These are phyloP conservation scores for Pythium folliculosum DNA, from an alignment of 352 stramenopile species.

Conservation along the genomic window DNA sequence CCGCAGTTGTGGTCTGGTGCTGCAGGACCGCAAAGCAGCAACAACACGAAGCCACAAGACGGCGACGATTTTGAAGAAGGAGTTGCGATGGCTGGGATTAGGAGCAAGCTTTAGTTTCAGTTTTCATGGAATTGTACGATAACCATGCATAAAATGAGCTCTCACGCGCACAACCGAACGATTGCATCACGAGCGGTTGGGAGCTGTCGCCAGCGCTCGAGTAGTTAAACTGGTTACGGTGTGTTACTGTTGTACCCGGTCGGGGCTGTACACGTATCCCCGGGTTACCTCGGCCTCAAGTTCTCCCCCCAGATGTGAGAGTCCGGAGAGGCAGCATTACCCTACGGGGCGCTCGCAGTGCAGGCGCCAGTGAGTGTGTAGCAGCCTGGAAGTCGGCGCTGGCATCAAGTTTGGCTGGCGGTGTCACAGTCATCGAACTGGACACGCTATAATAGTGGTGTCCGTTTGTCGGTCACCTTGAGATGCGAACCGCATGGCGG, in stretches of 20 bases:
- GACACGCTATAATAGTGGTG: neutral
- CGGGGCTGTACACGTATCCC: conserved; percentile 4
- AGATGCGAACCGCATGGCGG: neutral
- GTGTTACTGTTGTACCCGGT: neutral
- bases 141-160: neutral
- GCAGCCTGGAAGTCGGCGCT: neutral
- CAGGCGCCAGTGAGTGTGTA: neutral
- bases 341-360: neutral
- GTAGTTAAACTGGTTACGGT: conserved; percentile 8
- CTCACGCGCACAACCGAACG: neutral
- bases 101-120: neutral
- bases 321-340: neutral
- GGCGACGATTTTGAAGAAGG: neutral
- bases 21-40: no score
- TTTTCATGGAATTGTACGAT: neutral
- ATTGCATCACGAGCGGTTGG: neutral
- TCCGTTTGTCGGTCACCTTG: neutral
- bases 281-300: neutral
- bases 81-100: neutral
- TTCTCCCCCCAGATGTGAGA: neutral
- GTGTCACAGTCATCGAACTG: neutral
- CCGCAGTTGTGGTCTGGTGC: no score
- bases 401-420: no score
- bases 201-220: conserved; percentile 2
- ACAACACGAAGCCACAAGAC: neutral